phyloP scores from a whole-genome alignment of 805 yeast genomes.

The Wickerhamomyces hampshirensis region DNA sequence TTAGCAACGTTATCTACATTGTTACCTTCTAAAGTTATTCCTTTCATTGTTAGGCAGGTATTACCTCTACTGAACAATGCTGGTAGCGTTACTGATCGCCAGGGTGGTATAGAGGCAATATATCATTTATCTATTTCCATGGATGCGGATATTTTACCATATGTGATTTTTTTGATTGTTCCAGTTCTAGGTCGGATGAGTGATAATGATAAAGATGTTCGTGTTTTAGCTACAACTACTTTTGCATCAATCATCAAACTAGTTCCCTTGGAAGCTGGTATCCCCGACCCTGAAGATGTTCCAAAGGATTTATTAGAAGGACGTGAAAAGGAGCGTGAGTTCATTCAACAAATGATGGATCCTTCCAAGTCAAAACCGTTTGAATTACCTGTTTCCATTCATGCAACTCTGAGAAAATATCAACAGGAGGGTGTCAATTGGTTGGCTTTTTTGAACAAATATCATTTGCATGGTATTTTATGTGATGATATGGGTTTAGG shows the following conservation, averaged over 20 bases:
- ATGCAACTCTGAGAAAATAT: slow-evolving; percentile 88
- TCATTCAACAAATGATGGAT: slow-evolving; percentile 97
- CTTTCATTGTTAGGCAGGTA: slow-evolving; percentile 69
- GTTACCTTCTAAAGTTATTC: slow-evolving; percentile 66
- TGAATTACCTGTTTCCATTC: slow-evolving; percentile 82
- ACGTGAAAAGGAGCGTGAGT: slow-evolving; percentile 90
- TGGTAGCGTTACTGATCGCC: slow-evolving; percentile 64
- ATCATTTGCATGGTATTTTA: slow-evolving; percentile 92
- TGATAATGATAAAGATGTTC: slow-evolving; percentile 84
- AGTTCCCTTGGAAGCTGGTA: slow-evolving; percentile 96
- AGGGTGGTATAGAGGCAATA: slow-evolving; percentile 90
- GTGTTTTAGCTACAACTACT: slow-evolving; percentile 88
- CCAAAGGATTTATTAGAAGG: slow-evolving; percentile 80
- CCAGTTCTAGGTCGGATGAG: slow-evolving; percentile 98
- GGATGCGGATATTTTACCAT: slow-evolving; percentile 89
- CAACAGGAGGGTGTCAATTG: slow-evolving; percentile 99
- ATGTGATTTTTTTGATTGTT: slow-evolving; percentile 90
- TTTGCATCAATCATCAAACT: slow-evolving; percentile 93
- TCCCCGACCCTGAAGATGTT: slow-evolving; percentile 90
- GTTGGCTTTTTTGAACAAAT: slow-evolving; percentile 92
- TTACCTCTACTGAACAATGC: slow-evolving; percentile 81
- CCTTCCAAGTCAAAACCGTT: slow-evolving; percentile 86
- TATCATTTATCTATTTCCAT: slow-evolving; percentile 79
- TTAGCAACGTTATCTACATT: slow-evolving; percentile 73
- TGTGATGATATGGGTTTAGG: slow-evolving; percentile 99